Conservation (phyloP, 2,329 filamentous ascomycete species). For the Colletotrichum somersetense region DNA sequence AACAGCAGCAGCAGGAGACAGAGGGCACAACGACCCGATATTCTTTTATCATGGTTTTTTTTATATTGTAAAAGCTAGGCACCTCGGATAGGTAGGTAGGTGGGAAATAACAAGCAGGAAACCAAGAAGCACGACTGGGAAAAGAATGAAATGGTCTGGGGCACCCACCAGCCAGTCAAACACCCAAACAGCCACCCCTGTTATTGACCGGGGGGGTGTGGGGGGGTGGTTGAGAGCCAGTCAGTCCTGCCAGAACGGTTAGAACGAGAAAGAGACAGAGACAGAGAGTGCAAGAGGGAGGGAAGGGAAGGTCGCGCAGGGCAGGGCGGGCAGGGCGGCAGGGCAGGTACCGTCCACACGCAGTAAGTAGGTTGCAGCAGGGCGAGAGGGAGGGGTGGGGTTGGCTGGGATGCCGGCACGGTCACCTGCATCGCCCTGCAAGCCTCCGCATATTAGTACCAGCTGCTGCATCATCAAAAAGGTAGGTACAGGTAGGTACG, state of each 20-base stretch:
- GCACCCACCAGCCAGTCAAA: conserved; percentile 35
- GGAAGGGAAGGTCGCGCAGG: conserved; percentile 1
- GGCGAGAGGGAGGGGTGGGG: conserved; percentile 18
- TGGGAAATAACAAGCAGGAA: conserved; percentile 36
- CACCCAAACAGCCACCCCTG: conserved; percentile 30
- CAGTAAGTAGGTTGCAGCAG: conserved; percentile 3
- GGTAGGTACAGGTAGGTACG: neutral
- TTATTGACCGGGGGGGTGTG: conserved; percentile 32
- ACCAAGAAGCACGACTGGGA: conserved; percentile 23
- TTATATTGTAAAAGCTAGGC: neutral
- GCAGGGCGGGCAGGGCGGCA: neutral
- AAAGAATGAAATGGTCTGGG: conserved; percentile 36
- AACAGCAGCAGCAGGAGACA: conserved; percentile 1
- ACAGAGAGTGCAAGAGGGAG: conserved; percentile 15
- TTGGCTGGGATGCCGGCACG: conserved; percentile 30
- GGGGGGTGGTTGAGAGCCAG: conserved; percentile 29
- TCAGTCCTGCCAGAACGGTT: neutral
- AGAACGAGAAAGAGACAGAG: conserved; percentile 13
- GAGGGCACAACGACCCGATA: conserved; percentile 30
- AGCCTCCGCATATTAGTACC: conserved; percentile 26
- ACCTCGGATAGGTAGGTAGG: neutral
- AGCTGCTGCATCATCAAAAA: conserved; percentile 2
- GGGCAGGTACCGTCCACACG: neutral
- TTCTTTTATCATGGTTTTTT: neutral
- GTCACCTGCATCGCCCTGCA: conserved; percentile 36